A percentile compares a stretch with the other conserved stretches of the same genome.
Conservation (phyloP, 2,329 filamentous ascomycete genomes). For the Didymella arachidicola region DNA sequence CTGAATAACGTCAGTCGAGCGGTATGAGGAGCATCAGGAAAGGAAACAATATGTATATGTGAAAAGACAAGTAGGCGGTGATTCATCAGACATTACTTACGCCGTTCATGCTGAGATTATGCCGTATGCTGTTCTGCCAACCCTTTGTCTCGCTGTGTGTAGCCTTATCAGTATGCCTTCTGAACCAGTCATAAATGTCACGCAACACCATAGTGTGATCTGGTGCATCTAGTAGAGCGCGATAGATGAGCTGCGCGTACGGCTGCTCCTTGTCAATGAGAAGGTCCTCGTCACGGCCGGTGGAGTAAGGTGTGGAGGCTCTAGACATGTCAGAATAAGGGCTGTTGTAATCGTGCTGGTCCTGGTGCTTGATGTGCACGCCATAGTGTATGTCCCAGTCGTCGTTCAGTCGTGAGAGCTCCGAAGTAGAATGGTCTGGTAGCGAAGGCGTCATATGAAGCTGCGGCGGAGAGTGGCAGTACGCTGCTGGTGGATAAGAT, state of each 20-base stretch:
- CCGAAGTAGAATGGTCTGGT: constrained; percentile 29
- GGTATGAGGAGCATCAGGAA: neutral
- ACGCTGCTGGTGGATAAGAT: constrained; percentile 44
- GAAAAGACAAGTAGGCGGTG: neutral
- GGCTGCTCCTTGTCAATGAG: constrained; percentile 63
- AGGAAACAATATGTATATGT: neutral
- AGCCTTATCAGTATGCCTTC: constrained; percentile 78
- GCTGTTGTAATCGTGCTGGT: constrained; percentile 28
- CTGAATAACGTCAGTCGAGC: constrained; percentile 44
- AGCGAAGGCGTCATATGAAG: constrained; percentile 32
- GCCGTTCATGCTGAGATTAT: constrained; percentile 94
- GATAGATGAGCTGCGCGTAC: constrained; percentile 83
- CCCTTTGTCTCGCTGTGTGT: constrained; percentile 65
- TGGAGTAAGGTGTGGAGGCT: constrained; percentile 33
- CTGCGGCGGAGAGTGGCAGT: constrained; percentile 41
- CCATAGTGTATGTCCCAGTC: constrained; percentile 36
- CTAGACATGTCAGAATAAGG: constrained; percentile 35
- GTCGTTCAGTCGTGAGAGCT: constrained; percentile 34
- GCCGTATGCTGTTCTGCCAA: constrained; percentile 95
- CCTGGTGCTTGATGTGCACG: constrained; percentile 29
- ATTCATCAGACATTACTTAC: constrained; percentile 60
- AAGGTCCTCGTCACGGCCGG: constrained; percentile 25
- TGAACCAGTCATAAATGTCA: constrained; percentile 91
- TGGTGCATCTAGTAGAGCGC: constrained; percentile 73
- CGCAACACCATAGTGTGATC: constrained; percentile 77